Evolutionary conservation across 2,329 filamentous ascomycete species (phyloP), one percentile per base, ranked within the genome.

Genomic region (Fusarium continuum): DNA sequence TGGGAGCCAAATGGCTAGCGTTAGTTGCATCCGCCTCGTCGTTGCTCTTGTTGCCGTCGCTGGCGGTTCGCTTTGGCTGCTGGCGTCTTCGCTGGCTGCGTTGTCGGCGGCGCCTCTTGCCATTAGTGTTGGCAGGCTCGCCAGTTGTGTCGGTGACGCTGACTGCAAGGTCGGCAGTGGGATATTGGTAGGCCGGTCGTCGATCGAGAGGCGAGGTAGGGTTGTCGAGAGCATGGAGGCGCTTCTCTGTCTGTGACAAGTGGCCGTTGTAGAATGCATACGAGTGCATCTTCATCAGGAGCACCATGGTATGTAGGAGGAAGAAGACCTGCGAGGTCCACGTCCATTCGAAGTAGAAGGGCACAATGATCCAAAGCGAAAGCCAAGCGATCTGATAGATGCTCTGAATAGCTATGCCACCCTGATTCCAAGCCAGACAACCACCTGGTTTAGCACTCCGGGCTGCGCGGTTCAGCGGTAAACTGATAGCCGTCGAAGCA

Each of bases 281-380:
- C 6, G 93, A 97, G 76, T 99, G 95, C 88, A 98, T 95, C 82
- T 99, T 99, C 95, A 99, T 99, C 45, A 97, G 87, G 17, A 99
- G 83, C 8, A 92, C 90, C 77, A 99, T 87, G 36, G 93, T 90
- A 77, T 99, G 95, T 28, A 99, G 82, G 10, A 93, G 90, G 69
- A 99, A 86, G 76, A 96, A 99, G 32, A 99, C 95, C 73, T 98
- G 95, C 4, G 94, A 89, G 1, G 95, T 99, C 95, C 95, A 99
- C 4, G 93, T 91, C 95, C 95, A 99, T 46, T 90, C 84, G 8
- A 96, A 82, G 68, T 89, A 76, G 66, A 98, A 98, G 0, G 95
- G 95, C 73, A 93, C 87, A 74, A 85, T 83, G 59, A 95, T 88
- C 94, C 94, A 98, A 61, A 94, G 80, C 1, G 82, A 76, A 25